Base-by-base conservation (phyloP, 257 asterid species). In the Mentha longifolia region DNA sequence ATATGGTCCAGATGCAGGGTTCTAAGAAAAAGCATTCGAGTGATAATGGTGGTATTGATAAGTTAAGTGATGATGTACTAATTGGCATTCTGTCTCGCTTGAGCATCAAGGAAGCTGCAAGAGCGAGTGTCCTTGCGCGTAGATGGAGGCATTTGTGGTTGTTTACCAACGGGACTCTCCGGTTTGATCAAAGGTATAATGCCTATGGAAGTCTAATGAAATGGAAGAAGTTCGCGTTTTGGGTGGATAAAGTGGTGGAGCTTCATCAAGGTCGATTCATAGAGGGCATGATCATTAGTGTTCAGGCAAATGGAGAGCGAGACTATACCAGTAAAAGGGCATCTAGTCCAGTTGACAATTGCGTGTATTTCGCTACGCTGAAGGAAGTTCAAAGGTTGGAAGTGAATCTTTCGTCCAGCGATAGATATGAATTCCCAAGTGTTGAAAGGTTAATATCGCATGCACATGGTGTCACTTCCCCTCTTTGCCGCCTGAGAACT, bases 61-160 rank as follows among this genome's bases (percentile, higher is more conserved):
- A 6, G 6, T 64, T 72, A 33, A 42, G 54, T 11, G 70, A 72
- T 72, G 76, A 72, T 37, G 20, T 61, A 4, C 54, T 72, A 7
- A 14, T 72, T 13, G 19, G 4, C 13, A 72, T 72, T 39, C 15
- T 71, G 14, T 72, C 77, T 51, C 17, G n/a, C 41, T 13, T 39
- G 52, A 20, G 43, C 42, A 11, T 61, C 20, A 52, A 51, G 33
- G 77, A 72, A 63, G 64, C 77, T 62, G 46, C 6, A 10, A 54
- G 77, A 2, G 54, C 77, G 7, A 72, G 77, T 17, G 33, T 62
- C 17, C 57, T 72, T 3, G 54, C 65, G 0, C 41, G 46, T 72
- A 39, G 71, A 49, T 62, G 77, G 77, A 62, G 42, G 25, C 4
- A 62, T 43, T 39, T 62, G 39, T 62, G 68, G 68, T 7, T 2